Conservation (phyloP, 1,139 yeast species). For the Diutina rugosa region DNA sequence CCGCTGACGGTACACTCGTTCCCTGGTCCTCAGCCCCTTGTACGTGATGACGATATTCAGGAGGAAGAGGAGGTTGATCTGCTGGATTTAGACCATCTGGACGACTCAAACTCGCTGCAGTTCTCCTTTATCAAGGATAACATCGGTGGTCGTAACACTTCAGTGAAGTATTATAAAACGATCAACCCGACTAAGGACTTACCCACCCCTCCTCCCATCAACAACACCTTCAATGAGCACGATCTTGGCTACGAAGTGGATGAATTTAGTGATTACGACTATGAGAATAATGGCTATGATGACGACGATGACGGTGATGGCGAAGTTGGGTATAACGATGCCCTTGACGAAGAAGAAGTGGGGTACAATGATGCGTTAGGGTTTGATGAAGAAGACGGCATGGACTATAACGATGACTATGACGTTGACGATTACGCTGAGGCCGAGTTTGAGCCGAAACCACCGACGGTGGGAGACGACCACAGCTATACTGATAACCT, state of each 20-base stretch:
- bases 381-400: background rate
- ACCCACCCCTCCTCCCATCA: background rate
- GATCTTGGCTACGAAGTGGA: slow-evolving; percentile 2
- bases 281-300: slow-evolving; percentile 29
- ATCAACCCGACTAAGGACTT: slow-evolving; percentile 6
- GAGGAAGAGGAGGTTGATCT: slow-evolving; percentile 6
- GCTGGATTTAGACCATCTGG: slow-evolving; percentile 11
- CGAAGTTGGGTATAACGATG: slow-evolving; percentile 23
- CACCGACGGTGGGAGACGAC: background rate
- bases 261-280: slow-evolving; percentile 1
- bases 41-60: background rate
- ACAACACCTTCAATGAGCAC: background rate
- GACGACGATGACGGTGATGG: slow-evolving; percentile 37
- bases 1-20: background rate
- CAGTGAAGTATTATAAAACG: slow-evolving; percentile 47
- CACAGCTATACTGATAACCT: background rate
- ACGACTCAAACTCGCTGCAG: slow-evolving; percentile 25
- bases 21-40: background rate
- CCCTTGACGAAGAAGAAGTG: slow-evolving; percentile 21
- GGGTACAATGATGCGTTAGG: slow-evolving; percentile 1
- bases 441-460: background rate
- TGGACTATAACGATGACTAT: background rate
- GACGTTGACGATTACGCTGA: background rate
- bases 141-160: slow-evolving; percentile 46
- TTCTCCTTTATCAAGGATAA: slow-evolving; percentile 48